These are phyloP conservation scores for Chaetomidium leptoderma DNA, from an alignment of 495 filamentous ascomycete species.

Conservation along the genomic window DNA sequence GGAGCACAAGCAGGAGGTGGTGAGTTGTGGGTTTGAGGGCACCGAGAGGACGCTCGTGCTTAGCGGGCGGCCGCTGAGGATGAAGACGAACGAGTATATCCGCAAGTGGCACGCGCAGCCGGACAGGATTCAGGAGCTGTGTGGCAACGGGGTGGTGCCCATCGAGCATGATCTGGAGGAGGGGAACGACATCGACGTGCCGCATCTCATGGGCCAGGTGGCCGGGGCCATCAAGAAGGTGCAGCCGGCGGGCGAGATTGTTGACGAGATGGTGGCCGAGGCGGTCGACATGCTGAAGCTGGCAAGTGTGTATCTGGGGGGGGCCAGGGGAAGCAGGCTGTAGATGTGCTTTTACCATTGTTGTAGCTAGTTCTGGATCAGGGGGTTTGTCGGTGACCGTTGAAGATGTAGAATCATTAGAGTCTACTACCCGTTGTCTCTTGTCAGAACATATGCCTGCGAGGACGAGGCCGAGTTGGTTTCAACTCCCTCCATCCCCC, in stretches of 20 bases:
- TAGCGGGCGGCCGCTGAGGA: slow-evolving; percentile 71
- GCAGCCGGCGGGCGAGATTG: slow-evolving; percentile 74
- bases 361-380: not conserved
- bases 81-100: slow-evolving; percentile 78
- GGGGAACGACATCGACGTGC: slow-evolving; percentile 70
- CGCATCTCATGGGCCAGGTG: slow-evolving; percentile 93
- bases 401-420: not conserved
- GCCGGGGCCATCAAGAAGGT: slow-evolving; percentile 69
- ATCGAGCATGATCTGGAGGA: slow-evolving; percentile 73
- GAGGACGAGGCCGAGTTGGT: too few species aligned
- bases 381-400: too few species aligned
- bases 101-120: slow-evolving; percentile 69
- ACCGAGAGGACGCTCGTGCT: slow-evolving; percentile 75
- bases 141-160: slow-evolving; percentile 68
- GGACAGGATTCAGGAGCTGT: slow-evolving; percentile 67
- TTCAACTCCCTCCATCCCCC: too few species aligned
- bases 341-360: slow-evolving; percentile 19
- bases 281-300: slow-evolving; percentile 64
- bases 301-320: slow-evolving; percentile 48
- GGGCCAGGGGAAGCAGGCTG: slow-evolving; percentile 39
- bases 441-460: too few species aligned
- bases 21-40: slow-evolving; percentile 66
- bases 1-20: slow-evolving; percentile 77
- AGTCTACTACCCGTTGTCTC: not conserved
- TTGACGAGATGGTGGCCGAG: slow-evolving; percentile 80